Base-by-base conservation (phyloP, 1,284 basidiomycete species). In the Filobasidium uniguttulatum region DNA sequence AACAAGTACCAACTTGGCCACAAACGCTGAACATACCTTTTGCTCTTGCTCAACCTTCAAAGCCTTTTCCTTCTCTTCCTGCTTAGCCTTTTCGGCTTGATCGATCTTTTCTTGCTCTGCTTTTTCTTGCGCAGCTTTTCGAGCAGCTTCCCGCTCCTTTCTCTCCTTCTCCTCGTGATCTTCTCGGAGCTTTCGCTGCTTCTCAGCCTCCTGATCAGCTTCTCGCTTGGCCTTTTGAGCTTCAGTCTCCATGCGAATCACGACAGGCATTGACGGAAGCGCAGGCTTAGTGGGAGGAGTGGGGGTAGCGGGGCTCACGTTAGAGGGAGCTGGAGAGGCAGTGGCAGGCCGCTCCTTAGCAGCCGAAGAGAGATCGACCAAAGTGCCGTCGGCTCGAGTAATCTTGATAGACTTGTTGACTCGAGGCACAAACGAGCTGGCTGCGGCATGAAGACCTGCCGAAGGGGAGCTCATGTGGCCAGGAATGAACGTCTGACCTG, bases 231-330 rank as follows among this genome's bases (percentile, higher is more conserved):
- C 63, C 55, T 64, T 66, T 50, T 72, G 71, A 55, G 75, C 73
- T 53, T 72, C 71, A 0, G 70, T 72, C 62, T 77, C 75, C 44
- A 76, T 63, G 36, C 74, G 65, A 1, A 74, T 66, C 15, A 67
- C 55, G 9, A 66, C 62, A 12, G 64, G 63, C 12, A 65, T 56
- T 5, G 56, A 43, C 3, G 59, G 60, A 17, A 62, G 44, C 48
- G 62, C 61, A 51, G 64, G 60, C 50, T 58, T 63, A 33, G 20
- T 26, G 6, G 41, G 31, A 23, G 28, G 49, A 23, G 28, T 29
- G 19, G 50, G 54, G 9, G 47, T 44, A 14, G 44, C 17, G 57
- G 55, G 3, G 56, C 53, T 44, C 57, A 56, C n/a, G 52, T 52
- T 38, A 44, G 48, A 45, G 30, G 60, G 43, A 17, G 58, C 54